Evolutionary conservation across 2,329 filamentous ascomycete genomes (phyloP).

Genomic region (Dactylellina leptospora): DNA sequence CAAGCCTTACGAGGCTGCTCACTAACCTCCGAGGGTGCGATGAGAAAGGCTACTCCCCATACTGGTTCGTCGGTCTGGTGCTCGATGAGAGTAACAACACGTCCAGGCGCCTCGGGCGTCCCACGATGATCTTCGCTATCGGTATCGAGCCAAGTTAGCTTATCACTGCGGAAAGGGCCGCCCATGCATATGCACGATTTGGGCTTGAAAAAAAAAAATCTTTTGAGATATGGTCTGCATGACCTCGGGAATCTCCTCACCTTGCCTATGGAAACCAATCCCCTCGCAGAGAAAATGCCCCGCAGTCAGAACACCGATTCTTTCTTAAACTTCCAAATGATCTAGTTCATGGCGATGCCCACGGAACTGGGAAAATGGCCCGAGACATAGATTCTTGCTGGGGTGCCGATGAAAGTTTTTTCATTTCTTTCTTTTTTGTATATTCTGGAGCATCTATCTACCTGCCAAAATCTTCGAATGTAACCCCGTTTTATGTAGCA

Average conservation of each 20-base stretch:
- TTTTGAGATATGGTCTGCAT: slow-evolving; percentile 52
- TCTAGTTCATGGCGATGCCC: slow-evolving; percentile 20
- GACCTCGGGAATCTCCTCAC: slow-evolving; percentile 42
- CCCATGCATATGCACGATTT: slow-evolving; percentile 33
- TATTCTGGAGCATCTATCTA: slow-evolving; percentile 63
- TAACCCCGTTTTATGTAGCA: slow-evolving; percentile 68
- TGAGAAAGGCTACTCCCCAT: slow-evolving; percentile 94
- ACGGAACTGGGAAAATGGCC: slow-evolving; percentile 42
- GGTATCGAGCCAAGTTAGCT: slow-evolving; percentile 41
- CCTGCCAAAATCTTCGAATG: slow-evolving; percentile 97
- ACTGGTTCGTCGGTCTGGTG: slow-evolving; percentile 72
- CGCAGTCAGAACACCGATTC: slow-evolving; percentile 37
- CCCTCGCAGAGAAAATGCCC: slow-evolving; percentile 59
- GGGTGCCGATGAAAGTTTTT: slow-evolving; percentile 15
- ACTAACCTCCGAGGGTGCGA: slow-evolving; percentile 72
- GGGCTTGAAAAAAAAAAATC: no score
- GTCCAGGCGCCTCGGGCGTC: slow-evolving; percentile 83
- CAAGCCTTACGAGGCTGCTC: slow-evolving; percentile 25
- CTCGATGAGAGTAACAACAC: slow-evolving; percentile 92
- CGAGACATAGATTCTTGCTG: slow-evolving; percentile 39
- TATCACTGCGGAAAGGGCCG: slow-evolving; percentile 45
- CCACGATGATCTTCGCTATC: slow-evolving; percentile 90
- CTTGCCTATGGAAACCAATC: slow-evolving; percentile 53
- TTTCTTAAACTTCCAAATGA: slow-evolving; percentile 9
- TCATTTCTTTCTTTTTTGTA: no score